Evolutionary conservation across 2,329 filamentous ascomycete species (phyloP).

Genomic region (Helminthosporium solani): DNA sequence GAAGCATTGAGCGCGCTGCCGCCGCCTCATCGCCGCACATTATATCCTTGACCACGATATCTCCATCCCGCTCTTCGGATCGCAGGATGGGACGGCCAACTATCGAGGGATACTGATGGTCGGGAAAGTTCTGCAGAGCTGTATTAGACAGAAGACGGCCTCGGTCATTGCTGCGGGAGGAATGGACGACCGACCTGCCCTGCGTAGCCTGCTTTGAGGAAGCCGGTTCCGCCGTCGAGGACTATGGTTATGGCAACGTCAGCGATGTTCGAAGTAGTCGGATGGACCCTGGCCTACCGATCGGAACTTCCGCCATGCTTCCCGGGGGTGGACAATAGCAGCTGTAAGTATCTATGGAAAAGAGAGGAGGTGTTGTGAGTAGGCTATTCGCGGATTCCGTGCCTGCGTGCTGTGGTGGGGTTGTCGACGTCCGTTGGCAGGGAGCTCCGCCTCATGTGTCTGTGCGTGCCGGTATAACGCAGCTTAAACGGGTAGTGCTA

Average conservation of each 20-base stretch:
- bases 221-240: constrained; percentile 98
- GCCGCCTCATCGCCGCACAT: constrained; percentile 99
- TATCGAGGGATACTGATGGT: constrained; percentile 97
- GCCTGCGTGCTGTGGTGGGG: constrained; percentile 23
- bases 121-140: constrained; percentile 80
- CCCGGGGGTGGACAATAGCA: constrained; percentile 18
- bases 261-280: constrained; percentile 20
- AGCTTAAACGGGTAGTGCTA: constrained; percentile 14
- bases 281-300: constrained; percentile 42
- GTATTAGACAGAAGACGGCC: constrained; percentile 8
- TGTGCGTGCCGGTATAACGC: constrained; percentile 3
- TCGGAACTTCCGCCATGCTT: constrained; percentile 51
- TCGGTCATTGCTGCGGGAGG: background rate
- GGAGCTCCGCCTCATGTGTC: constrained; percentile 4
- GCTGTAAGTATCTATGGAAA: constrained; percentile 13
- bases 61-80: constrained; percentile 82
- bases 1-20: constrained; percentile 92
- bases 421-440: constrained; percentile 37
- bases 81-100: constrained; percentile 96
- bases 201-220: constrained; percentile 99
- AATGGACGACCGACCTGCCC: constrained; percentile 63
- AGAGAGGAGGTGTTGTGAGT: constrained; percentile 10
- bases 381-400: constrained; percentile 18
- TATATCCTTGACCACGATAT: constrained; percentile 87
- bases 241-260: constrained; percentile 65